Evolutionary conservation across 2,329 filamentous ascomycete genomes (phyloP), one percentile per base, ranked within the genome.

Genomic region (Venturia aucupariae): DNA sequence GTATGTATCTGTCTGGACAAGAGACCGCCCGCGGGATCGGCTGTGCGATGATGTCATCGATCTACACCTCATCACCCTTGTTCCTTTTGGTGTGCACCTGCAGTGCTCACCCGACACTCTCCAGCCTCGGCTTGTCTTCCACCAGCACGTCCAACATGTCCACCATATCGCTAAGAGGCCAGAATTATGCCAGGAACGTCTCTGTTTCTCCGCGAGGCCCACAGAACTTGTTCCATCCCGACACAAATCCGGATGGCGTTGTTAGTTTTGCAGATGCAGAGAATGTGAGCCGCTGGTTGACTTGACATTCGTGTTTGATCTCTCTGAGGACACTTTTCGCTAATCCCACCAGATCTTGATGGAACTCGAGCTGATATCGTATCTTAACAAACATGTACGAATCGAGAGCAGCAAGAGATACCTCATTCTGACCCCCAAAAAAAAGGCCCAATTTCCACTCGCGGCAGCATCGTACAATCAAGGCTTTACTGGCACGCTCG

Each of bases 391-490:
- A 30, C 74, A 77, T 65, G 74, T 73, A 54, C 61, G 69, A 51
- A 11, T 38, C 48, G 4, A 8, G 19, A 7, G 6, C 7, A 19
- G 55, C 2, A 5, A 13, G 2, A 19, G 3, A 19, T 17, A 2
- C 17, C 32, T n/a, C 13, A 57, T 19, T 3, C 32, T 63, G 30
- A 55, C 46, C 7, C 46, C 7, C 22, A 57, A 38, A 39, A 35
- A 4, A 2, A 38, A 57, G 44, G 19, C 61, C 1, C 61, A 10
- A 44, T 64, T 60, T 39, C 51, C 24, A n/a, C 6, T 5, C 15
- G 22, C 24, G 22, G 55, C 75, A 10, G 71, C 79, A 62, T 74
- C 73, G 61, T 81, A 81, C 68, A 72, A 73, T 41, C 74, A 75
- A 61, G 74, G 73, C 11, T 74, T 75, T 15, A 72, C 69, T 66